These are phyloP conservation scores for Cutaneotrichosporon daszewskae DNA, from an alignment of 1,284 basidiomycete species.

Conservation along the genomic window DNA sequence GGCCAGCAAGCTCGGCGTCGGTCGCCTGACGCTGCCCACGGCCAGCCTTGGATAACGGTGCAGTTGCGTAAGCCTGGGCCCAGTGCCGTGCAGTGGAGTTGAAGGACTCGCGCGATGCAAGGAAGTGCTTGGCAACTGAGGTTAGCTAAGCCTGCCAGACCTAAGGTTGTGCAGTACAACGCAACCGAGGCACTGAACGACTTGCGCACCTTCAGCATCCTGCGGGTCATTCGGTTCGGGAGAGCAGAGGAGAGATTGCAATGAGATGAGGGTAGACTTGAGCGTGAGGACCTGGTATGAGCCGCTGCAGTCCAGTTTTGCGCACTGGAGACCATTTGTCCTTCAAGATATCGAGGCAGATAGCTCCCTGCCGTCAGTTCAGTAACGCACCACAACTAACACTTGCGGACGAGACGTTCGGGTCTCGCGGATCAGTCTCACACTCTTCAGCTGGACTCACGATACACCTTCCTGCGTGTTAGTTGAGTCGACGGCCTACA, in stretches of 20 bases:
- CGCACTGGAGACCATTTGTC: slow-evolving; percentile 67
- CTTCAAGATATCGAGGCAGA: slow-evolving; percentile 64
- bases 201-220: slow-evolving; percentile 83
- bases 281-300: slow-evolving; percentile 68
- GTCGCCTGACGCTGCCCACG: slow-evolving; percentile 19
- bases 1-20: slow-evolving; percentile 49
- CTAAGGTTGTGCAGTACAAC: too few relatives aligned
- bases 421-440: slow-evolving; percentile 47
- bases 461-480: slow-evolving; percentile 69
- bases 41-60: slow-evolving; percentile 48
- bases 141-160: slow-evolving; percentile 1
- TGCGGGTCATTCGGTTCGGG: slow-evolving; percentile 97
- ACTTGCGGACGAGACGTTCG: slow-evolving; percentile 89
- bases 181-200: slow-evolving; percentile 7
- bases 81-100: slow-evolving; percentile 91
- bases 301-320: neutral
- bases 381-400: slow-evolving; percentile 41
- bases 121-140: slow-evolving; percentile 86
- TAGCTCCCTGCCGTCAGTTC: slow-evolving; percentile 41
- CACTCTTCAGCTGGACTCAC: slow-evolving; percentile 45
- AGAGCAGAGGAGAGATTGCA: slow-evolving; percentile 90
- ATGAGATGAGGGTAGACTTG: slow-evolving; percentile 91
- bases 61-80: slow-evolving; percentile 83
- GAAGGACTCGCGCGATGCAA: slow-evolving; percentile 78
- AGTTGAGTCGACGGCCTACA: slow-evolving; percentile 14